Evolutionary conservation across 2,329 filamentous ascomycete species (phyloP).

Genomic region (Allantophomopsis lycopodina): DNA sequence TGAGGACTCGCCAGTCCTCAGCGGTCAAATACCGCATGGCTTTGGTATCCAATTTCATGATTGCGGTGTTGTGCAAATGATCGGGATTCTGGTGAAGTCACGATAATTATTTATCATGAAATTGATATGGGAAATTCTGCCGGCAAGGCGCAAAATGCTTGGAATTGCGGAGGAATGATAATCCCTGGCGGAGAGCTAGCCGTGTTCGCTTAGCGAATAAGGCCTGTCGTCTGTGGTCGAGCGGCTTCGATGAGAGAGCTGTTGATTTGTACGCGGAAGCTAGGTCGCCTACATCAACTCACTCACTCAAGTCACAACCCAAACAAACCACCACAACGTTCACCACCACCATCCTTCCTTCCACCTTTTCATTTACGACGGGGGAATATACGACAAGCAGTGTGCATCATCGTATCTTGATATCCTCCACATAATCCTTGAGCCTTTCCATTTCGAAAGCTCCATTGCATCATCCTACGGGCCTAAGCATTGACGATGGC

Average conservation of each 20-base stretch:
- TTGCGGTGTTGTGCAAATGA: slow-evolving; percentile 8
- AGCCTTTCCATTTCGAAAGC: no score
- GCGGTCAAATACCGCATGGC: slow-evolving; percentile 81
- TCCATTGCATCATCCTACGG: neutral
- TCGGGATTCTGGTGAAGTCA: neutral
- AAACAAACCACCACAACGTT: neutral
- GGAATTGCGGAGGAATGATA: neutral
- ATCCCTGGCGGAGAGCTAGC: no score
- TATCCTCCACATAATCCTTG: no score
- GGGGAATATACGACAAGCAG: neutral
- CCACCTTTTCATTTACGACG: neutral
- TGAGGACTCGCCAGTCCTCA: slow-evolving; percentile 92
- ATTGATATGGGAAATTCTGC: no score
- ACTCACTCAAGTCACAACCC: neutral
- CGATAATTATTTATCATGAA: no score
- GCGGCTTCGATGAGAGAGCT: slow-evolving; percentile 7
- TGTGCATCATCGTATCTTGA: no score
- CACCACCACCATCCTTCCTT: neutral
- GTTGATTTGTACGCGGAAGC: slow-evolving; percentile 1
- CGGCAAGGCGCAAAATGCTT: neutral
- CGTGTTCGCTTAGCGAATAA: neutral
- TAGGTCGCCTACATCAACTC: neutral
- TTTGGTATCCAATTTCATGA: slow-evolving; percentile 91
- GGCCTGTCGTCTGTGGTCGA: neutral
- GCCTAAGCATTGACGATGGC: slow-evolving; percentile 51